Evolutionary conservation across 177 flowering plant species (phyloP).

Genomic region (Vitis hybrid): DNA sequence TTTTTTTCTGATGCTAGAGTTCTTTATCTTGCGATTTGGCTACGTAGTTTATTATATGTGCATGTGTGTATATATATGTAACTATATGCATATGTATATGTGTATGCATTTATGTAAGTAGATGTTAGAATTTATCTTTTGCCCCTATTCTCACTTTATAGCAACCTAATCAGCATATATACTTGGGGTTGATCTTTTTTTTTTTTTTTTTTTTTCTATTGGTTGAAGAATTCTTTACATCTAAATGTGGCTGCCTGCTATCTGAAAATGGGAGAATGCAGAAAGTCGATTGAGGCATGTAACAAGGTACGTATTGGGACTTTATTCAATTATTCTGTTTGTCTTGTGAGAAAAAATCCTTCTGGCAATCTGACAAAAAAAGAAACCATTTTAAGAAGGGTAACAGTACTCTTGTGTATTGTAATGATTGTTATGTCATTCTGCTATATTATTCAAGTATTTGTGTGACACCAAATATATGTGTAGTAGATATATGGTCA

Average conservation of each 20-base stretch:
- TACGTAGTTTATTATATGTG: too few species aligned
- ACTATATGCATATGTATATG: too few species aligned
- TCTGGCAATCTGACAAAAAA: background rate
- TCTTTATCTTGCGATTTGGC: too few species aligned
- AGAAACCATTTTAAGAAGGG: too few species aligned
- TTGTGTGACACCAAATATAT: too few species aligned
- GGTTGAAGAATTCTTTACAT: constrained; percentile 71
- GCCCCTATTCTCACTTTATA: background rate
- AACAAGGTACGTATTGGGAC: constrained; percentile 59
- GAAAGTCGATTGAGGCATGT: constrained; percentile 87
- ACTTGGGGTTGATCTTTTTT: background rate
- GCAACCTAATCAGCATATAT: background rate
- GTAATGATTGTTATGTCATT: too few species aligned
- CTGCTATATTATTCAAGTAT: too few species aligned
- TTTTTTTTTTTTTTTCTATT: constrained; percentile 17
- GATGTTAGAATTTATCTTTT: too few species aligned
- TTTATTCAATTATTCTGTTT: background rate
- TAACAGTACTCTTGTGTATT: too few species aligned
- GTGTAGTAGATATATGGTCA: too few species aligned
- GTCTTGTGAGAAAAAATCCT: background rate
- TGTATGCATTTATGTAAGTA: too few species aligned
- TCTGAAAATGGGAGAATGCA: constrained; percentile 88
- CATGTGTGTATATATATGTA: too few species aligned
- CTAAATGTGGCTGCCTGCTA: constrained; percentile 95
- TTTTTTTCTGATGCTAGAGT: background rate